Evolutionary conservation across 768 basidiomycete species (phyloP).

Genomic region (Kwoniella sp.): DNA sequence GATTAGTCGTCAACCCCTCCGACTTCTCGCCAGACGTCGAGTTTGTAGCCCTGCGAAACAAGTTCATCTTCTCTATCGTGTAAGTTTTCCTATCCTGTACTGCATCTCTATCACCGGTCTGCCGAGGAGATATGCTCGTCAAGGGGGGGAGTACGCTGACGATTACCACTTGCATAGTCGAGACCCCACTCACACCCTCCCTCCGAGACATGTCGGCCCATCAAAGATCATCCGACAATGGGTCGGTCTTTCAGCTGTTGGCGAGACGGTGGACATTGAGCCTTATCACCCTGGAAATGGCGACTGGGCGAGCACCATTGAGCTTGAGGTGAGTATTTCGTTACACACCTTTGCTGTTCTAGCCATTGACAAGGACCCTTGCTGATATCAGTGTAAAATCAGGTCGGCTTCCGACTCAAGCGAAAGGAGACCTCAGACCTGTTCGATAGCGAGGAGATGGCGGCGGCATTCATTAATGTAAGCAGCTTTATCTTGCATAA

Average conservation of each 20-base stretch:
- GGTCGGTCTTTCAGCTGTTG: slow-evolving; percentile 78
- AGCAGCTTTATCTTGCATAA: slow-evolving; percentile 22
- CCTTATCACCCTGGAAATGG: slow-evolving; percentile 60
- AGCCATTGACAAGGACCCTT: too few relatives aligned
- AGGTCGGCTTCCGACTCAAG: slow-evolving; percentile 57
- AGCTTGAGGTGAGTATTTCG: slow-evolving; percentile 66
- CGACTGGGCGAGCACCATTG: slow-evolving; percentile 64
- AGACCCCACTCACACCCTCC: slow-evolving; percentile 73
- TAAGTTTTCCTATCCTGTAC: slow-evolving; percentile 54
- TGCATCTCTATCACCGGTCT: too few relatives aligned
- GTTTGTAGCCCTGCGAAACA: slow-evolving; percentile 74
- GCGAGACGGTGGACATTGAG: slow-evolving; percentile 75
- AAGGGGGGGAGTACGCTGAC: neutral
- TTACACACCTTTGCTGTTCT: too few relatives aligned
- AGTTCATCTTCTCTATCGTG: slow-evolving; percentile 73
- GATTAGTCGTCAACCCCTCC: slow-evolving; percentile 73
- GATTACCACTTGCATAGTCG: slow-evolving; percentile 60
- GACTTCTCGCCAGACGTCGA: slow-evolving; percentile 70
- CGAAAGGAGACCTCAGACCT: slow-evolving; percentile 60
- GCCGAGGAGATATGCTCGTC: too few relatives aligned
- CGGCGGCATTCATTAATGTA: slow-evolving; percentile 64
- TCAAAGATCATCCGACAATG: slow-evolving; percentile 81
- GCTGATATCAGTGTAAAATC: too few relatives aligned
- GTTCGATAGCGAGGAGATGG: slow-evolving; percentile 88
- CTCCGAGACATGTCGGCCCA: slow-evolving; percentile 71